Conservation (phyloP, 176 grass and related monocot genomes). For the Musa itinerans region DNA sequence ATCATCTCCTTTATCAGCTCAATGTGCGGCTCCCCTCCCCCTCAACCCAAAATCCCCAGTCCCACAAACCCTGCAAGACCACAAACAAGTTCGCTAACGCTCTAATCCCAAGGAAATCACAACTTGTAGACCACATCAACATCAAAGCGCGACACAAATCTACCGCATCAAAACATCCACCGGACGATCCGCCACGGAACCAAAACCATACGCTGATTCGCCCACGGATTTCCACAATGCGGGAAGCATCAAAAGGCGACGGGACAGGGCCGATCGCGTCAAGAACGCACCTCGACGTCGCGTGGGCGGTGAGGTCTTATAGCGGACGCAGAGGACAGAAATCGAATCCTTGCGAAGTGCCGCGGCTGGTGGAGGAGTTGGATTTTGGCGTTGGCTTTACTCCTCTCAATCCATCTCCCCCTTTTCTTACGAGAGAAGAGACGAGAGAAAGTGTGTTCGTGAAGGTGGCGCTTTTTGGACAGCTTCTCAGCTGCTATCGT, state of each 20-base stretch:
- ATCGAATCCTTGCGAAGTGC: background rate
- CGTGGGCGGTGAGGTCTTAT: background rate
- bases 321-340: background rate
- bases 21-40: background rate
- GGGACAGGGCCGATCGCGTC: background rate
- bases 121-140: background rate
- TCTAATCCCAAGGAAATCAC: background rate
- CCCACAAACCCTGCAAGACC: background rate
- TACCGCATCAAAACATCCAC: background rate
- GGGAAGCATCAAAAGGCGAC: no score
- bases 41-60: background rate
- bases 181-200: background rate
- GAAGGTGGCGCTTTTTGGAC: no score
- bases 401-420: no score
- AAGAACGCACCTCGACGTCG: background rate
- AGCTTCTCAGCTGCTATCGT: no score
- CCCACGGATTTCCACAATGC: background rate
- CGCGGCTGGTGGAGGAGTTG: background rate
- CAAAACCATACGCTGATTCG: background rate
- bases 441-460: no score
- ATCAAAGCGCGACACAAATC: constrained; percentile 1
- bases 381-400: no score
- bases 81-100: background rate
- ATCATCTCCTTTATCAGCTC: background rate
- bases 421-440: no score